phyloP scores from a whole-genome alignment of 1,284 basidiomycete genomes.

The Pseudozyma hubeiensis region DNA sequence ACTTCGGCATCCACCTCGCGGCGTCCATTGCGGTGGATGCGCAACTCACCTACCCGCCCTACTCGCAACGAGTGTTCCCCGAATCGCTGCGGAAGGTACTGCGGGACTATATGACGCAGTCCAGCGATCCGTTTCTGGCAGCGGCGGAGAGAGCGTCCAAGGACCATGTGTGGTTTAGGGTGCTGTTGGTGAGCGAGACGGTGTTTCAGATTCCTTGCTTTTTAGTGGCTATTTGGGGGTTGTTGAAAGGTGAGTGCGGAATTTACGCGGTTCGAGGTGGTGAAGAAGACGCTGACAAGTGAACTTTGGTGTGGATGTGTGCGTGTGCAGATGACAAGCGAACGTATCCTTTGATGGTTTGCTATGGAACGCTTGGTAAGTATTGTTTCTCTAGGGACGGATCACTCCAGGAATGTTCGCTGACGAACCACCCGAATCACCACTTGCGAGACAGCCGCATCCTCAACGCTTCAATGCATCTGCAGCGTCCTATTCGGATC shows the following conservation, averaged over 20 bases:
- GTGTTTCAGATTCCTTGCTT: conserved; percentile 55
- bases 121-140: conserved; percentile 48
- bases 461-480: conserved; percentile 50
- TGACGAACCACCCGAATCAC: too few species aligned
- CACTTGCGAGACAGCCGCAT: conserved; percentile 21
- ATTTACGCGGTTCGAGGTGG: too few species aligned
- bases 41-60: conserved; percentile 48
- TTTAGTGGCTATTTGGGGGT: conserved; percentile 31
- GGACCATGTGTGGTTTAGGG: conserved; percentile 53
- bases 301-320: background rate
- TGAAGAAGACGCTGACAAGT: too few species aligned
- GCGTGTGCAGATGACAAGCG: conserved; percentile 43
- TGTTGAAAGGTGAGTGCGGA: conserved; percentile 52
- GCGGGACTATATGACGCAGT: conserved; percentile 40
- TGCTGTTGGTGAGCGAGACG: conserved; percentile 44
- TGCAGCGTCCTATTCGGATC: conserved; percentile 36
- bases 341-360: conserved; percentile 51
- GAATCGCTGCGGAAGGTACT: conserved; percentile 31
- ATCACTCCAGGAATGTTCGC: background rate
- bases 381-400: background rate
- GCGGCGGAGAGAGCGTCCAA: conserved; percentile 15
- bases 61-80: conserved; percentile 42
- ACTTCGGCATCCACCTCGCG: conserved; percentile 51
- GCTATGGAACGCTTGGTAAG: conserved; percentile 52
- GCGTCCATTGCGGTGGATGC: conserved; percentile 51